phyloP scores from a whole-genome alignment of 306 rosid genomes.

The Cucumis sativus region DNA sequence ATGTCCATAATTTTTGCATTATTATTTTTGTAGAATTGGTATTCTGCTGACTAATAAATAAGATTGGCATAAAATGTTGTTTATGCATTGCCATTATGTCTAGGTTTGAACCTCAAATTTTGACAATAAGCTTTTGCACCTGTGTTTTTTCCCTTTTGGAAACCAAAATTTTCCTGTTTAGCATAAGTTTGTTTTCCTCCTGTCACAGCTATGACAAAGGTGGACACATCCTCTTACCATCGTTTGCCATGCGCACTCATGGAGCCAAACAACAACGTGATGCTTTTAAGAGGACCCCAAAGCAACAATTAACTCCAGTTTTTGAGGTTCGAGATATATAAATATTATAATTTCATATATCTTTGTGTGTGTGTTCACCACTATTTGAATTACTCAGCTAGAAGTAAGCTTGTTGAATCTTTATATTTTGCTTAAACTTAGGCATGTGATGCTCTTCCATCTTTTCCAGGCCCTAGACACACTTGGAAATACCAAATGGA shows the following conservation, averaged over 20 bases:
- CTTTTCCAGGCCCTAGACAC: constrained; percentile 67
- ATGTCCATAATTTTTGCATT: neutral
- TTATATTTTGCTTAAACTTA: neutral
- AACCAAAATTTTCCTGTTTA: neutral
- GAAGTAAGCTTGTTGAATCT: neutral
- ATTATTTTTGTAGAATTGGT: neutral
- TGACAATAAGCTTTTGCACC: neutral
- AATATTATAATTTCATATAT: neutral
- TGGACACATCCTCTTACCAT: constrained; percentile 79
- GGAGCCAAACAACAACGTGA: constrained; percentile 90
- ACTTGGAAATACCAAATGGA: constrained; percentile 84
- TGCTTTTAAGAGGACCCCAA: constrained; percentile 62
- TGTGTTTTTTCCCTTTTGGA: neutral
- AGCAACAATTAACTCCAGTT: constrained; percentile 55
- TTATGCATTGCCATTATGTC: neutral
- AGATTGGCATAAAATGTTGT: neutral
- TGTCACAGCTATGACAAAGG: constrained; percentile 80
- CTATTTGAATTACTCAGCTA: neutral
- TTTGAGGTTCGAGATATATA: constrained; percentile 41
- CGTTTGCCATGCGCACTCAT: constrained; percentile 83
- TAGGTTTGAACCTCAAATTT: neutral
- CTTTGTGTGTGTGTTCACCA: neutral
- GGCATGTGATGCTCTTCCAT: constrained; percentile 4
- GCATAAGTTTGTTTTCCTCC: constrained; percentile 8
- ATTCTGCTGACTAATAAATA: neutral